Percentiles rank a stretch among this genome's conserved stretches.
phyloP scores from a whole-genome alignment of 2,329 filamentous ascomycete genomes.

The Nectriaceae sp. region DNA sequence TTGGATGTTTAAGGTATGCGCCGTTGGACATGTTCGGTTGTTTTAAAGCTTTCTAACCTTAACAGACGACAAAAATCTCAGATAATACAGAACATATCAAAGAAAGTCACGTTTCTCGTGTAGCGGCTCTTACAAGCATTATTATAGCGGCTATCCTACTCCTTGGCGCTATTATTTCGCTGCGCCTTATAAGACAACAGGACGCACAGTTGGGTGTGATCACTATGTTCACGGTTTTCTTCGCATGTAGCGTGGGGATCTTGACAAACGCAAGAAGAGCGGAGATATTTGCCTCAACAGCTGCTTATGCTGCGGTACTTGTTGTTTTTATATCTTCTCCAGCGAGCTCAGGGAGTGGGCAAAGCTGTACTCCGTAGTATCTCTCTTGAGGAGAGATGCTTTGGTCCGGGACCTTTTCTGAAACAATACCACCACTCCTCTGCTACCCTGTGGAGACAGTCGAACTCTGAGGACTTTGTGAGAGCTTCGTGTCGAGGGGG shows the following conservation, averaged over 20 bases:
- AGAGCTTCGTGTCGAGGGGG: too few relatives aligned
- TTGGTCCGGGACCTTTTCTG: too few relatives aligned
- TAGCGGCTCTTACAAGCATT: background rate
- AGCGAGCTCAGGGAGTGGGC: background rate
- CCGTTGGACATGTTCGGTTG: conserved; percentile 1
- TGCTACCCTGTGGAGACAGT: too few relatives aligned
- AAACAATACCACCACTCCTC: too few relatives aligned
- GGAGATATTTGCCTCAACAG: conserved; percentile 7
- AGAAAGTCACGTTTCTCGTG: background rate
- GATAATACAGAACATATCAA: background rate
- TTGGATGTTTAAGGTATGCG: conserved; percentile 11
- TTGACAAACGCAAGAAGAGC: conserved; percentile 15
- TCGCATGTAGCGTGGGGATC: conserved; percentile 13
- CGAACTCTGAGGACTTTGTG: too few relatives aligned
- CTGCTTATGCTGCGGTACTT: conserved; percentile 1
- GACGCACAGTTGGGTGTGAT: conserved; percentile 6
- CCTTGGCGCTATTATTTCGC: background rate
- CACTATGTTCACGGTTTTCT: conserved; percentile 14
- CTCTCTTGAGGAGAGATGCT: too few relatives aligned
- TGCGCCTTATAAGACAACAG: background rate
- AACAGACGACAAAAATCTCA: background rate
- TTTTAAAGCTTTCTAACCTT: background rate
- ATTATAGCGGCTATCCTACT: background rate
- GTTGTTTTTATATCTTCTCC: background rate
- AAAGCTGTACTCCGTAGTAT: too few relatives aligned